These are phyloP conservation scores for Colletotrichum limetticola DNA, from an alignment of 2,329 filamentous ascomycete species.

Conservation along the genomic window DNA sequence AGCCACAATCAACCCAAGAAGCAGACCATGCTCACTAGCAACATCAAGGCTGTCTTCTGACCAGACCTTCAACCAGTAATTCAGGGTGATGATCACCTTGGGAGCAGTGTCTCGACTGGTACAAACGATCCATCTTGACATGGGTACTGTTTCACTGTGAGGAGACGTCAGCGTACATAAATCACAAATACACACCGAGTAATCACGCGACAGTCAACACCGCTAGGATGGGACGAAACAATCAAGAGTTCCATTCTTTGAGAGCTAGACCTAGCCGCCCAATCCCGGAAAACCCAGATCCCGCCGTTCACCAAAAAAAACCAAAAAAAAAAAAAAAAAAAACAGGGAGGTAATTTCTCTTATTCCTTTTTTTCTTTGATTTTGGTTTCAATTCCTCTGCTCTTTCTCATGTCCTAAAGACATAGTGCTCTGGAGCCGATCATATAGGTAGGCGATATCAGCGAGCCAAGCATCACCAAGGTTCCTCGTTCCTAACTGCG, in stretches of 20 bases:
- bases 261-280: conserved; percentile 32
- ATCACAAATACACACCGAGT: neutral
- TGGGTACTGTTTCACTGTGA: neutral
- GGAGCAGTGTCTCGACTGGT: neutral
- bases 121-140: neutral
- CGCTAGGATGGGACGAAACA: conserved; percentile 28
- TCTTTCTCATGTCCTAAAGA: conserved; percentile 30
- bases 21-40: neutral
- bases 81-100: neutral
- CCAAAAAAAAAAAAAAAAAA: too few relatives aligned
- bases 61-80: neutral
- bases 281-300: conserved; percentile 28
- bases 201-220: neutral
- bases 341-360: neutral
- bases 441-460: conserved; percentile 15
- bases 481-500: neutral
- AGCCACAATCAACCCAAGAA: neutral
- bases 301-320: conserved; percentile 21
- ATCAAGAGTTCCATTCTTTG: conserved; percentile 34
- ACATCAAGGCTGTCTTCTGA: neutral
- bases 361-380: neutral
- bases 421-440: conserved; percentile 31
- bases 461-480: conserved; percentile 28
- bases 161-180: neutral
- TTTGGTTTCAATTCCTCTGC: conserved; percentile 17